phyloP scores from a whole-genome alignment of 2,329 filamentous ascomycete species.

The Sporothrix dimorphospora region DNA sequence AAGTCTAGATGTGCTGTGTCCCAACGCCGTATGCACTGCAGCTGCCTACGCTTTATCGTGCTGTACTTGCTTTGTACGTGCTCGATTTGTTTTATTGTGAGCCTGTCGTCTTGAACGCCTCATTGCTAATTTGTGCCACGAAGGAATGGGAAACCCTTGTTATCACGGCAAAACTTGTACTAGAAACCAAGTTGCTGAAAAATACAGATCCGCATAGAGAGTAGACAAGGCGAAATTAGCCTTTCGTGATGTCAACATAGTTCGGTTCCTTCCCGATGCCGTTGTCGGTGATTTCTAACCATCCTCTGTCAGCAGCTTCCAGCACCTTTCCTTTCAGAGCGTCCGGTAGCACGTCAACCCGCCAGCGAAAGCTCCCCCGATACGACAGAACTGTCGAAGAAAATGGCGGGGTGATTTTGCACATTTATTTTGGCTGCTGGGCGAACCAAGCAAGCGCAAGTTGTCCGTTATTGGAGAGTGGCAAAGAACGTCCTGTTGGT shows the following conservation, averaged over 20 bases:
- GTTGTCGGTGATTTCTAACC: neutral
- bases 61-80: neutral
- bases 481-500: neutral
- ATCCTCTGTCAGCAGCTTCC: neutral
- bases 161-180: neutral
- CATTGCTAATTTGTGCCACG: neutral
- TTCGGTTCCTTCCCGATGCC: neutral
- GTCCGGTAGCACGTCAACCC: neutral
- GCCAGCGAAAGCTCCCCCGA: neutral
- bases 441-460: slow-evolving; percentile 1
- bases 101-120: neutral
- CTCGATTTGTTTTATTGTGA: neutral
- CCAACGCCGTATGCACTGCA: slow-evolving; percentile 4
- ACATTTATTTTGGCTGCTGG: neutral
- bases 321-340: neutral
- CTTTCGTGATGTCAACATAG: neutral
- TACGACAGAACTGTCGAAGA: too few species aligned
- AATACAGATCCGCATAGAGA: neutral
- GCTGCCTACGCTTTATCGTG: slow-evolving; percentile 6
- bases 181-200: neutral
- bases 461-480: neutral
- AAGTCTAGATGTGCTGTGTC: neutral
- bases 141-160: neutral
- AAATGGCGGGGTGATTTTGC: neutral
- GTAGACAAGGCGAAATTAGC: neutral